These are phyloP conservation scores for Stipa capillata DNA, from an alignment of 176 grass and related monocot species.

Conservation along the genomic window DNA sequence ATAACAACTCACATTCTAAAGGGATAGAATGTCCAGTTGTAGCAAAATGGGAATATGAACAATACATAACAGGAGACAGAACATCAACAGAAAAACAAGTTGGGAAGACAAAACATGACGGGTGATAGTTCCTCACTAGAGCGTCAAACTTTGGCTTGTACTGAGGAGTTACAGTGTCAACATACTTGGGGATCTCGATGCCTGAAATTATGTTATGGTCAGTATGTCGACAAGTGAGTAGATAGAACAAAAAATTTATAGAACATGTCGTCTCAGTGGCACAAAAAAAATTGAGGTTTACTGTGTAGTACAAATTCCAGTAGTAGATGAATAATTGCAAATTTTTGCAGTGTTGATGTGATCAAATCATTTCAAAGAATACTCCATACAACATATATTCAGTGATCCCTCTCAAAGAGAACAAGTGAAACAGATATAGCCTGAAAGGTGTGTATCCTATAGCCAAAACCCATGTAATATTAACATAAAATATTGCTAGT, in stretches of 20 bases:
- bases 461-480: background rate
- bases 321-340: too few relatives aligned
- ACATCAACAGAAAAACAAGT: background rate
- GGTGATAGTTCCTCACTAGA: constrained; percentile 38
- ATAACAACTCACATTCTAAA: background rate
- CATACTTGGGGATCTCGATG: constrained; percentile 84
- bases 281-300: too few relatives aligned
- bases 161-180: constrained; percentile 75
- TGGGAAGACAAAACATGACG: background rate
- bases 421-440: background rate
- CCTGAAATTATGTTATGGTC: constrained; percentile 39
- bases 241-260: background rate
- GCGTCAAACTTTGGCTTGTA: too few relatives aligned
- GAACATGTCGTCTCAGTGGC: too few relatives aligned
- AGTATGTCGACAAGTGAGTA: background rate
- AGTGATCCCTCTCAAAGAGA: background rate
- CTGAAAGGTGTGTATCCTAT: background rate
- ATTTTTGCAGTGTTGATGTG: background rate
- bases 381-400: background rate
- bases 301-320: too few relatives aligned
- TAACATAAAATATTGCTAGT: background rate
- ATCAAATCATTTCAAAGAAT: background rate
- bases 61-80: background rate
- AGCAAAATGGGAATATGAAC: background rate
- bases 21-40: background rate